These are phyloP conservation scores for Puccinia novopanici DNA, from an alignment of 1,284 basidiomycete genomes.

Conservation along the genomic window DNA sequence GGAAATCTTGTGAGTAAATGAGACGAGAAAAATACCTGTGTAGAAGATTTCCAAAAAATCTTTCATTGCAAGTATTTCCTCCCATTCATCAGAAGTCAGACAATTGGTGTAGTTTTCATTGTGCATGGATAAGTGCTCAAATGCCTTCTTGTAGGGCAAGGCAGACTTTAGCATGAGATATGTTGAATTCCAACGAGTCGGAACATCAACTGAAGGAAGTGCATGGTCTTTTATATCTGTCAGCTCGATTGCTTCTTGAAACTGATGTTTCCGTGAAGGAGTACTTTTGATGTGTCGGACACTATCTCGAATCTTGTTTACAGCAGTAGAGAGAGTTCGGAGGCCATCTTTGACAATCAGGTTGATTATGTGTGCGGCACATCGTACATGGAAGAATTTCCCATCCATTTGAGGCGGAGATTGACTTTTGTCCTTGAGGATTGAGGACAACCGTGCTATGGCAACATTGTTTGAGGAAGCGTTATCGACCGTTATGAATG, in stretches of 20 bases:
- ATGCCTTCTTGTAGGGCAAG: background rate
- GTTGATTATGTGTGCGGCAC: too few species aligned
- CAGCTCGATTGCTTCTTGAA: background rate
- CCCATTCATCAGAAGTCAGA: background rate
- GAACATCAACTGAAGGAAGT: background rate
- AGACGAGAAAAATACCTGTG: background rate
- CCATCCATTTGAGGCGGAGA: background rate
- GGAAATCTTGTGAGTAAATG: too few species aligned
- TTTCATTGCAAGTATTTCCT: background rate
- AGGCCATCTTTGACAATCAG: background rate
- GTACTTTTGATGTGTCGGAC: slow-evolving; percentile 2
- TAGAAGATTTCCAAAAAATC: background rate
- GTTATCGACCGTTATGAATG: too few species aligned
- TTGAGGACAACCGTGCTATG: background rate
- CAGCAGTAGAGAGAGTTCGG: background rate
- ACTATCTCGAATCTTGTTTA: background rate
- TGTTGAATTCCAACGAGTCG: background rate
- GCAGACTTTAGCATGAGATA: background rate
- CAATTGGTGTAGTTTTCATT: background rate
- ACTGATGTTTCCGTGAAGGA: background rate
- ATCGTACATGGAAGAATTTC: background rate
- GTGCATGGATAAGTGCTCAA: background rate
- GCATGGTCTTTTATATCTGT: background rate
- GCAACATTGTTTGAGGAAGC: too few species aligned
- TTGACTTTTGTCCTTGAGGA: background rate